Evolutionary conservation across 2,329 filamentous ascomycete species (phyloP), one percentile per base, ranked within the genome.

Genomic region (Pseudogymnoascus sp.): DNA sequence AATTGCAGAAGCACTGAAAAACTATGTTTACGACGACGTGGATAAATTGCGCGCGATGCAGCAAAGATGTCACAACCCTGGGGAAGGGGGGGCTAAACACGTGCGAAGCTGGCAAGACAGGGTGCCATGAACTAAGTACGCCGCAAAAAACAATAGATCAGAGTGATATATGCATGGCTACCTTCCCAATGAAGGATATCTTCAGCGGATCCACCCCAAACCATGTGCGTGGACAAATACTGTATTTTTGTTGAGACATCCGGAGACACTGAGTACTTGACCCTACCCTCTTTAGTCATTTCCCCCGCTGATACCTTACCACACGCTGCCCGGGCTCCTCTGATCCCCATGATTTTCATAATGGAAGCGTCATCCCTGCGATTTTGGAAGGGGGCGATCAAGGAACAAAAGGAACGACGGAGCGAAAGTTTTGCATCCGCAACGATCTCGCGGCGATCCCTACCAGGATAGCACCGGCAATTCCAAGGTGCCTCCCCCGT

Each of bases 101-200:
- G 18, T 54, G 47, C 47, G n/a, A 54, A 28, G 18, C 16, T 16
- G 39, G 41, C 20, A 28, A 14, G 41, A 47, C 22, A 54, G 47
- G 22, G 47, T 18, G 47, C 4, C 16, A 54, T 32, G 25, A 7
- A 32, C 14, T 16, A 16, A 50, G 25, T 16, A 30, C 43, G 3
- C 43, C 20, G 43, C 20, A 22, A 25, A 25, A 25, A 25, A 25
- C 22, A 25, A 5, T 16, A 30, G 4, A 50, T 14, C 12, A 50
- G 43, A 50, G 22, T 50, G 43, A 50, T 50, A 47, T 47, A 30
- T 54, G 25, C 43, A 32, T 54, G 25, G 25, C 7, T 54, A 54
- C 43, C 43, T 54, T 54, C 43, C 25, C n/a, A 11, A 54, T 54
- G 43, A 54, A 54, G 43, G 16, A 54, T 12, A 54, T 32, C 43